Evolutionary conservation across 2,329 filamentous ascomycete genomes (phyloP), one percentile per base, ranked within the genome.

Genomic region (Pyrenochaeta sp.): DNA sequence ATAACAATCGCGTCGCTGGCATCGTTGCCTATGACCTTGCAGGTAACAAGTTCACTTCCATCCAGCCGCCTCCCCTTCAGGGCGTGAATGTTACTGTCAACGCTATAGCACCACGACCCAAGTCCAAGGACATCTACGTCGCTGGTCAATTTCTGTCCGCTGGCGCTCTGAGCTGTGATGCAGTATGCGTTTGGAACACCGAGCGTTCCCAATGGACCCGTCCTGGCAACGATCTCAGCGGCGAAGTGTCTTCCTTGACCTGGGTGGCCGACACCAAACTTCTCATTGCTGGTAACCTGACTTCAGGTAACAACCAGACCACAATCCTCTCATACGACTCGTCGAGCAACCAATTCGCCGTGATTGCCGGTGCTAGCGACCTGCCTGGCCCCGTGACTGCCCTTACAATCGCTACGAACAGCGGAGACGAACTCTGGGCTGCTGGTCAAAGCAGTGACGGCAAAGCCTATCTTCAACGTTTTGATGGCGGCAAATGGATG

Each of bases 111-210:
- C 82, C 88, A 7, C 89, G 88, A 49, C 90, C 91, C 0, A 84
- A 84, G 49, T 87, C 87, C 15, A 81, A 83, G 1, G 87, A 95
- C 45, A 82, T 99, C 11, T 99, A 90, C 69, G 90, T 99, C 29
- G 94, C 90, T 32, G 95, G 95, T 29, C 86, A 85, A 9, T 99
- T 98, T 69, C 81, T 86, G n/a, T 86, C 85, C 29, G 95, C 92
- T 15, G 95, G 95, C 23, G 88, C 89, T 4, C 83, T 98, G 27
- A 87, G 86, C 36, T 99, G 95, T 72, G 87, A 89, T 3, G 88
- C 86, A 41, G 85, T 99, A 20, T 99, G 95, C 76, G 81, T 89
- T 54, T 96, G 90, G 77, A 87, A 90, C 69, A 86, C 87, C 2
- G 79, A 85, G 7, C 82, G 83, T 4, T 84, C 83, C 12, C 89